Evolutionary conservation across 2,329 filamentous ascomycete species (phyloP), one percentile per base, ranked within the genome.

Genomic region (Macrophomina phaseolina): DNA sequence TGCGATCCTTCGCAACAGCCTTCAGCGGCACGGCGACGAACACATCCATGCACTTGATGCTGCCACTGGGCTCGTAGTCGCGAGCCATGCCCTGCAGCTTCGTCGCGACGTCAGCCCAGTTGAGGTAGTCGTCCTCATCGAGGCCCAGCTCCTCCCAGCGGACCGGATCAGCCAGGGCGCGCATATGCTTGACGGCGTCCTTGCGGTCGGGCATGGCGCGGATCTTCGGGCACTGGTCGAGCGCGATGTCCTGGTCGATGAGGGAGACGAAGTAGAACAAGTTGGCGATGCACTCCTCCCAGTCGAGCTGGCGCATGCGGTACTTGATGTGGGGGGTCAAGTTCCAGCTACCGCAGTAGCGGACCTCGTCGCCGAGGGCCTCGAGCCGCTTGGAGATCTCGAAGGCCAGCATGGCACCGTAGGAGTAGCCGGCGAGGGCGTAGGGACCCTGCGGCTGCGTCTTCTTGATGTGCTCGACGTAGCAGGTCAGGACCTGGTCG

Each of bases 401-500:
- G 67, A 86, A 87, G 0, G 83, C 81, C 0, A 86, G 67, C 71
- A 84, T 84, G 0, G 76, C 69, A 1, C 85, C 84, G 69, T 82
- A 86, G 5, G 77, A 82, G 70, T 86, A 87, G 0, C 85, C 85
- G 0, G 81, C 81, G 0, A 87, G 71, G 0, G 81, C 81, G 68
- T 87, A 87, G 0, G 85, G 84, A 0, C 85, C 84, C 0, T 73
- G 14, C 0, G 84, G 83, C 67, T 87, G 85, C 0, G 66, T 67
- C 4, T 65, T 30, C n/a, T 77, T 77, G 45, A 87, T 80, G 0
- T 79, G 77, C 0, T 63, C 45, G 9, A 74, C 68, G 70, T 86
- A 87, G 0, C 72, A 78, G 1, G 70, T 66, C 1, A 83, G 73
- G 0, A 76, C 71, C 52, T 86, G 82, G 0, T 69, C 63, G 18